phyloP scores from a whole-genome alignment of 768 basidiomycete species.

The Suillus clintonianus region DNA sequence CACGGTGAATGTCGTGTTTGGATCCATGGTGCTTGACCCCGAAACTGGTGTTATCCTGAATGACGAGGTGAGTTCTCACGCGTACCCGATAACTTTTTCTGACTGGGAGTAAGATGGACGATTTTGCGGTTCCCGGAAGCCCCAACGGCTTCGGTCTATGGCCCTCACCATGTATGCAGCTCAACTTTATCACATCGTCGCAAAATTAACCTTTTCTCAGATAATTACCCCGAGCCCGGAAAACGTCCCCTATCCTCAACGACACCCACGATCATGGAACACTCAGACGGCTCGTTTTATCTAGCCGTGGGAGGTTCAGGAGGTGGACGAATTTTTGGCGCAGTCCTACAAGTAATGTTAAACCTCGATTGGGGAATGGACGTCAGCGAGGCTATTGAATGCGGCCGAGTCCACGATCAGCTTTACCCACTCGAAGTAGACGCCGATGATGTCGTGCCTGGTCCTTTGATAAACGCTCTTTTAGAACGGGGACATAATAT shows the following conservation, averaged over 20 bases:
- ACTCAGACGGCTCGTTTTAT: slow-evolving; percentile 71
- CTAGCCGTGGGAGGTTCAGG: slow-evolving; percentile 83
- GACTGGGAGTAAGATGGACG: slow-evolving; percentile 66
- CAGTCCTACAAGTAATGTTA: slow-evolving; percentile 77
- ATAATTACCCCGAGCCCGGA: slow-evolving; percentile 85
- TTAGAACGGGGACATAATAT: slow-evolving; percentile 69
- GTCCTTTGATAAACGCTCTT: slow-evolving; percentile 57
- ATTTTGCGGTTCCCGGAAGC: slow-evolving; percentile 86
- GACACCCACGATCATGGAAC: slow-evolving; percentile 76
- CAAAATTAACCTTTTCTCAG: slow-evolving; percentile 36
- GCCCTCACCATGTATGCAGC: slow-evolving; percentile 72
- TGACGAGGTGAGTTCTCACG: slow-evolving; percentile 60
- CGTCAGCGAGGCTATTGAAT: slow-evolving; percentile 80
- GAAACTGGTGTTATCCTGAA: slow-evolving; percentile 89
- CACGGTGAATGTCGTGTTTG: slow-evolving; percentile 89
- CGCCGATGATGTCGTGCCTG: slow-evolving; percentile 63
- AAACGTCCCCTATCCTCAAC: slow-evolving; percentile 93
- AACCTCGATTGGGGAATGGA: slow-evolving; percentile 81
- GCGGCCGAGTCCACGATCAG: slow-evolving; percentile 83
- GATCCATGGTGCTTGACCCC: slow-evolving; percentile 83
- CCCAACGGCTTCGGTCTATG: slow-evolving; percentile 82
- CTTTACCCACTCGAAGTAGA: slow-evolving; percentile 67
- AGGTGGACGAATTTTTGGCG: slow-evolving; percentile 80
- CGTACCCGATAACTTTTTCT: not conserved
- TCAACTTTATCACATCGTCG: not conserved